phyloP scores from a whole-genome alignment of 257 asterid species.

The Gynochthodes officinalis region DNA sequence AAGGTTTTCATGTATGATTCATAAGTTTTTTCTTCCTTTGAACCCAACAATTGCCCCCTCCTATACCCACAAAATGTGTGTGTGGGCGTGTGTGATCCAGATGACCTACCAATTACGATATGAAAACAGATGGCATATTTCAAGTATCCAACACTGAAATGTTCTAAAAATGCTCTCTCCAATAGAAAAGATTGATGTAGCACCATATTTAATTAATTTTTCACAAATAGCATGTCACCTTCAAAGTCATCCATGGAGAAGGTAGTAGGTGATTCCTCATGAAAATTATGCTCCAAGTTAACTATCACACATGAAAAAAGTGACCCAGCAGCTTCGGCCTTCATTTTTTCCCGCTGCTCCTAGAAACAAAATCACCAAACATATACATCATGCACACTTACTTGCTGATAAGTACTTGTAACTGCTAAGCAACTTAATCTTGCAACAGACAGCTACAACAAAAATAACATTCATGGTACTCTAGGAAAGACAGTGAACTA shows the following conservation, averaged over 20 bases:
- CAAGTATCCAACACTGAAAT: not conserved
- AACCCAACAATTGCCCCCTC: no score
- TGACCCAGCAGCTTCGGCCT: conserved; percentile 63
- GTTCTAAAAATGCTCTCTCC: not conserved
- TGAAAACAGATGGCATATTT: not conserved
- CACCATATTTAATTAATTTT: not conserved
- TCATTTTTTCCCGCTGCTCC: conserved; percentile 71
- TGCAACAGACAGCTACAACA: not conserved
- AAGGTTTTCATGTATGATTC: no score
- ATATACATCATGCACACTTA: not conserved
- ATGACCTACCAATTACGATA: no score
- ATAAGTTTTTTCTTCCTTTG: no score
- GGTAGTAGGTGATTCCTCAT: conserved; percentile 43
- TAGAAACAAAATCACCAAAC: conserved; percentile 30
- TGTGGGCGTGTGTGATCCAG: no score
- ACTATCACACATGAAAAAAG: conserved; percentile 39
- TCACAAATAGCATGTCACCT: conserved; percentile 38
- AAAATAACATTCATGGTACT: not conserved
- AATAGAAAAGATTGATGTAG: not conserved
- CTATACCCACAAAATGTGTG: no score
- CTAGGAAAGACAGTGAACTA: not conserved
- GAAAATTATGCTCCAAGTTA: conserved; percentile 31
- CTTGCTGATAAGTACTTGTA: not conserved
- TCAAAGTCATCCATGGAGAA: conserved; percentile 90
- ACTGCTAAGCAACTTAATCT: conserved; percentile 1